Evolutionary conservation across 306 rosid species (phyloP).

Genomic region (Oemleria cerasiformis): DNA sequence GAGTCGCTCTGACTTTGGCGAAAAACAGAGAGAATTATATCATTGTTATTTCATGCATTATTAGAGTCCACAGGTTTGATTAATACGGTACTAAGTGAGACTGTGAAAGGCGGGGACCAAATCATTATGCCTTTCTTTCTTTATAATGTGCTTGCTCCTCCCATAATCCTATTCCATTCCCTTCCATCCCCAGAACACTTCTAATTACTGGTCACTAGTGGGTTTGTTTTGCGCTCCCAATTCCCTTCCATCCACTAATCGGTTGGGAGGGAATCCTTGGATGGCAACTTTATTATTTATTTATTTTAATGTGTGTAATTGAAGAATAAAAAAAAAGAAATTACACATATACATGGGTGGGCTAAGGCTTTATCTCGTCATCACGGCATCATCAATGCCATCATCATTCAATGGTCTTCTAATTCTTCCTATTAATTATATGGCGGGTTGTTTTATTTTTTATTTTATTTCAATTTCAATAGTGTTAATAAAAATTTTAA

Average conservation of each 20-base stretch:
- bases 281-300: not conserved
- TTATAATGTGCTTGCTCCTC: conserved; percentile 36
- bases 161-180: too few relatives aligned
- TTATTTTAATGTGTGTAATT: conserved; percentile 17
- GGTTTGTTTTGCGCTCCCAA: conserved; percentile 38
- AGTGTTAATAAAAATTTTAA: not conserved
- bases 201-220: conserved; percentile 35
- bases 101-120: conserved; percentile 41
- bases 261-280: conserved; percentile 30
- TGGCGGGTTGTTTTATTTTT: not conserved
- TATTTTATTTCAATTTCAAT: not conserved
- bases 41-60: conserved; percentile 1
- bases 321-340: conserved; percentile 12
- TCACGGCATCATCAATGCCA: conserved; percentile 64
- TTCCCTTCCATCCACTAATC: conserved; percentile 36
- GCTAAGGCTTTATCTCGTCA: conserved; percentile 51
- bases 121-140: conserved; percentile 44
- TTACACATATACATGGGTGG: not conserved
- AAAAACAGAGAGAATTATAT: conserved; percentile 14
- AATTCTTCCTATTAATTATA: not conserved
- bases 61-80: conserved; percentile 30
- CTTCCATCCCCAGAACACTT: conserved; percentile 46
- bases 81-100: conserved; percentile 26
- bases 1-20: conserved; percentile 1
- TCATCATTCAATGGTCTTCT: conserved; percentile 38